Base-by-base conservation (phyloP, 129 eudicot genomes). In the Rutidosis leptorrhynchoides region DNA sequence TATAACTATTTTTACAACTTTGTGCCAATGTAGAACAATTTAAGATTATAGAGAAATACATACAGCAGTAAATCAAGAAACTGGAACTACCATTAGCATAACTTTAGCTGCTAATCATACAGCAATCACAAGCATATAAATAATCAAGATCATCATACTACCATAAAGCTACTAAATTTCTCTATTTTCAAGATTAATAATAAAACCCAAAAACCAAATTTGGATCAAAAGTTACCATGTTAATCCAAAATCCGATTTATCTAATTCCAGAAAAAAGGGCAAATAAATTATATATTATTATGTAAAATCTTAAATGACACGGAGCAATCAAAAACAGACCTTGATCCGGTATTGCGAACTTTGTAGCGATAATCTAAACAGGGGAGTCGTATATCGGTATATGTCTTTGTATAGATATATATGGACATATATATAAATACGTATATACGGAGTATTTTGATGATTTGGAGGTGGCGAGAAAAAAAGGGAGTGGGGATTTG, bases 141-240 rank as follows among this genome's bases (percentile, higher is more conserved):
- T n/a, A 49, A 15, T 61, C 40, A 23, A 64, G 71, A 64, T 53
- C 71, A 64, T 54, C 57, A 64, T 40, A 17, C 24, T 64, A 17
- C 24, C 43, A 24, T 65, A 17, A 37, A 54, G 19, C 48, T 21
- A 61, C 20, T 17, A 58, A 60, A 20, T 24, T 27, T 6, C n/a
- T 29, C 51, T 22, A 55, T 56, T 68, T 35, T 24, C 16, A 58
- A 57, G 35, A 11, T 8, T 2, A 15, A 57, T 28, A 15, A 57
- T 26, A 11, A 4, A 57, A 57, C 9, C 62, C 58, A 53, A 26
- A 57, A 26, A 15, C 33, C 20, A 57, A 15, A 57, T 57, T 35
- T 42, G 46, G 45, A 49, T 49, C 53, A 14, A 46, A 59, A 1
- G 60, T 12, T 48, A 29, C 25, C 33, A 29, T 48, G 62, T 51